Conservation (phyloP, 2,329 filamentous ascomycete species). For the Fonsecaea nubica region DNA sequence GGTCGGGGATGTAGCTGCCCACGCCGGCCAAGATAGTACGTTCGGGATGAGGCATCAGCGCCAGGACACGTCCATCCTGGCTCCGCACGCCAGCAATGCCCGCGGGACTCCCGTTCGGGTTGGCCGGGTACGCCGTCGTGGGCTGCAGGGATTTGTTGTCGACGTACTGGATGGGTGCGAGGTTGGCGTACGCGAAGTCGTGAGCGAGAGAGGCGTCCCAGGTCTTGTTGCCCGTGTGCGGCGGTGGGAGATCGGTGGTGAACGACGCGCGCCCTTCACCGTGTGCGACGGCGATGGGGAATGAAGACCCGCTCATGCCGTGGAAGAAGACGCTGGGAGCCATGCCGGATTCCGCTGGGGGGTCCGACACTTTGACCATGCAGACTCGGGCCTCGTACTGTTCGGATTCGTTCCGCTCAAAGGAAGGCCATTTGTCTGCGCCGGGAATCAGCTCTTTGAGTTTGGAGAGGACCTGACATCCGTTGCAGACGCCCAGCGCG, state of each 20-base stretch:
- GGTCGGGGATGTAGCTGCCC: conserved; percentile 74
- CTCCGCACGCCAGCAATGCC: conserved; percentile 82
- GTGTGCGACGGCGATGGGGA: conserved; percentile 89
- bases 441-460: conserved; percentile 85
- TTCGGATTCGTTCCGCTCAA: conserved; percentile 81
- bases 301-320: conserved; percentile 79
- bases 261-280: conserved; percentile 86
- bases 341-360: conserved; percentile 50
- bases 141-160: conserved; percentile 75
- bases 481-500: conserved; percentile 92
- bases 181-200: conserved; percentile 67
- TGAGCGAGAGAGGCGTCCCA: conserved; percentile 49
- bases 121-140: conserved; percentile 85
- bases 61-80: conserved; percentile 78
- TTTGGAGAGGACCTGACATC: conserved; percentile 90
- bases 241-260: conserved; percentile 42
- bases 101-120: conserved; percentile 82
- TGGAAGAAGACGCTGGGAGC: conserved; percentile 82
- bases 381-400: conserved; percentile 88
- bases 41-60: conserved; percentile 94
- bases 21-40: conserved; percentile 83
- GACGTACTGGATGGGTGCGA: conserved; percentile 81
- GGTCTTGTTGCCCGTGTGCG: conserved; percentile 40
- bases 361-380: conserved; percentile 80
- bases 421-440: conserved; percentile 80